Conservation (phyloP, 2,329 filamentous ascomycete genomes). For the Thyridium curvatum region DNA sequence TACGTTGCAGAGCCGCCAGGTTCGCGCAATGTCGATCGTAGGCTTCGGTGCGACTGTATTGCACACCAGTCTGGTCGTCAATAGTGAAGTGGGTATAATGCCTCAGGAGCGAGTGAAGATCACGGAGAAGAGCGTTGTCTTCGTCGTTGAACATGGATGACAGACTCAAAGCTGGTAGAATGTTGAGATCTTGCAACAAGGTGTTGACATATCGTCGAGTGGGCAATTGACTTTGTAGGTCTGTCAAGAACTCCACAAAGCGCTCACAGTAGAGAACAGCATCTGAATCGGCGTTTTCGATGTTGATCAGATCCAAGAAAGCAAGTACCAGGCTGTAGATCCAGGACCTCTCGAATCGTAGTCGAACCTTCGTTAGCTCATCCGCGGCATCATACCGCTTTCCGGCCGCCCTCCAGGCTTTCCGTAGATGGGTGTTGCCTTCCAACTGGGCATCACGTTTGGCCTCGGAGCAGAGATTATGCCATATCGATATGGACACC, state of each 20-base stretch:
- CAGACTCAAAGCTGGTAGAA: slow-evolving; percentile 69
- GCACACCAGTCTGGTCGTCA: slow-evolving; percentile 80
- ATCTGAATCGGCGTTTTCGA: slow-evolving; percentile 18
- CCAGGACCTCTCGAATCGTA: slow-evolving; percentile 92
- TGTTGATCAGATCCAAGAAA: slow-evolving; percentile 70
- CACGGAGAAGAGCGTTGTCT: slow-evolving; percentile 69
- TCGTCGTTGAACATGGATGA: slow-evolving; percentile 74
- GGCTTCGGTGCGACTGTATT: slow-evolving; percentile 64
- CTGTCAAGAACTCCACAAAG: slow-evolving; percentile 85
- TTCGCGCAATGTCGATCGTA: slow-evolving; percentile 74
- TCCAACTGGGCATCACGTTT: slow-evolving; percentile 68
- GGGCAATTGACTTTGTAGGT: slow-evolving; percentile 87
- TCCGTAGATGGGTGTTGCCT: slow-evolving; percentile 67
- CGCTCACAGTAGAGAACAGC: slow-evolving; percentile 75
- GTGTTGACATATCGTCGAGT: slow-evolving; percentile 92
- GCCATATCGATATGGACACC: slow-evolving; percentile 93
- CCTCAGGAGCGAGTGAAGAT: slow-evolving; percentile 71
- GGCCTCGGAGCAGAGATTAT: slow-evolving; percentile 76
- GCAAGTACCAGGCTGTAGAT: slow-evolving; percentile 80
- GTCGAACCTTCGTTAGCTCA: slow-evolving; percentile 66
- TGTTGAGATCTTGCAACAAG: slow-evolving; percentile 76
- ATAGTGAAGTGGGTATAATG: slow-evolving; percentile 88
- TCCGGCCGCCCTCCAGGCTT: slow-evolving; percentile 81
- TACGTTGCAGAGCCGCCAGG: slow-evolving; percentile 73
- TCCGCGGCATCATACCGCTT: slow-evolving; percentile 88